Evolutionary conservation across 108 stramenopile species (phyloP), one percentile per base, ranked within the genome.

Genomic region (Skeletonema grethae): DNA sequence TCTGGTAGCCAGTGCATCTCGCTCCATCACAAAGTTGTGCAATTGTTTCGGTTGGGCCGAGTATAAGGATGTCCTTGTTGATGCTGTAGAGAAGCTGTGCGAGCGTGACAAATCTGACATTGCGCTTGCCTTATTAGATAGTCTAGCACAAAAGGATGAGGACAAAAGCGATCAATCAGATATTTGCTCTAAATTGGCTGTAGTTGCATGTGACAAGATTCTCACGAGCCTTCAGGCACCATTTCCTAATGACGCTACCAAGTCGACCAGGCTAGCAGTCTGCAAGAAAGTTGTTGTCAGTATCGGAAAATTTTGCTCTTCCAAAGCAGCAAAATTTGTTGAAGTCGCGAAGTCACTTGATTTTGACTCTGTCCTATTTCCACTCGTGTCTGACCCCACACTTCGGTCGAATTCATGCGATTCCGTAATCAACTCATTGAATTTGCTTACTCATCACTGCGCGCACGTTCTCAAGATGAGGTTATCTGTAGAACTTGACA

Each of bases 361-460:
- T 29, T 4, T 65, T 59, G 64, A 57, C 46, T 57, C 64, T 59
- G 57, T 65, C 55, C 46, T 65, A 29, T 58, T 57, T 57, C 64
- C 64, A 0, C 57, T 65, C 28, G 64, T 65, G 18, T 39, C 64
- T n/a, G 64, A 65, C 22, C 0, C 35, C 57, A 65, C 53, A n/a
- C 53, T 59, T 13, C 25, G 64, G 57, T 25, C 53, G 13, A 57
- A 58, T 57, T 7, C 64, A n/a, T 13, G 13, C 7, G 64, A 15
- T 39, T 59, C 12, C 64, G 46, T 58, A 57, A 58, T 6, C 6
- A 16, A 20, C 53, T 65, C 53, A 16, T 18, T 58, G 9, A 7
- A 53, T 30, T 35, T 34, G 24, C 59, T 60, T 29, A 60, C 59
- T 30, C n/a, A 13, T 3, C 29, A 60, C 22, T 60, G 59, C 7